Evolutionary conservation across 768 basidiomycete genomes (phyloP).

Genomic region (Mycena vitilis): DNA sequence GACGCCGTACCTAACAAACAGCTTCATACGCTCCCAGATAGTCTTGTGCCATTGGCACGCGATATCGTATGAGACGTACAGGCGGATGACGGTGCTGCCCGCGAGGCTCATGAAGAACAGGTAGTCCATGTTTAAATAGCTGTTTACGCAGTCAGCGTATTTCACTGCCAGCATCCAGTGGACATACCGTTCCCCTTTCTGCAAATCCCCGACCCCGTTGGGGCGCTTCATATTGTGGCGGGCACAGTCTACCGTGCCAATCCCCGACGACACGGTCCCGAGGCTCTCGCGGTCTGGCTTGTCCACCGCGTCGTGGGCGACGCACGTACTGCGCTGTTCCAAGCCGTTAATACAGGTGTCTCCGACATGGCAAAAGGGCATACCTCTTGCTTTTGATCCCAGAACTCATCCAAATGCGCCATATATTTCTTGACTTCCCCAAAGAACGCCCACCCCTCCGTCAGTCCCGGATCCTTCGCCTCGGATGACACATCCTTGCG

Average conservation of each 20-base stretch:
- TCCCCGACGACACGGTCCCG: constrained; percentile 23
- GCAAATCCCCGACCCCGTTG: constrained; percentile 33
- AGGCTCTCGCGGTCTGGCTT: too few species aligned
- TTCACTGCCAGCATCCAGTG: too few species aligned
- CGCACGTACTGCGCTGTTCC: too few species aligned
- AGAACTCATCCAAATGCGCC: not conserved
- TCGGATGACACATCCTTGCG: too few species aligned
- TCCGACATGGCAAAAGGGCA: too few species aligned
- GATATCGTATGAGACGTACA: constrained; percentile 44
- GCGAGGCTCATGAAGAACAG: constrained; percentile 38
- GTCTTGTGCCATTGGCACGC: constrained; percentile 33
- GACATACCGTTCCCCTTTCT: constrained; percentile 34
- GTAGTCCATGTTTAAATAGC: constrained; percentile 42
- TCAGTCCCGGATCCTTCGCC: too few species aligned
- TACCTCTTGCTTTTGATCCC: constrained; percentile 4
- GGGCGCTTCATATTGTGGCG: constrained; percentile 32
- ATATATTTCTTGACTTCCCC: too few species aligned
- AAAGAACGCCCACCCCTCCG: too few species aligned
- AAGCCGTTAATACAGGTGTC: too few species aligned
- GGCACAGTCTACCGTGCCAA: constrained; percentile 37
- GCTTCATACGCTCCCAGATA: constrained; percentile 37
- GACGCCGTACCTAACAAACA: constrained; percentile 27
- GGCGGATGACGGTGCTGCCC: not conserved
- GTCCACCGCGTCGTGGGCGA: constrained; percentile 10
- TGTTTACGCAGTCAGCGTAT: not conserved